Evolutionary conservation across 2,329 filamentous ascomycete genomes (phyloP).

Genomic region (Penicillium expansum): DNA sequence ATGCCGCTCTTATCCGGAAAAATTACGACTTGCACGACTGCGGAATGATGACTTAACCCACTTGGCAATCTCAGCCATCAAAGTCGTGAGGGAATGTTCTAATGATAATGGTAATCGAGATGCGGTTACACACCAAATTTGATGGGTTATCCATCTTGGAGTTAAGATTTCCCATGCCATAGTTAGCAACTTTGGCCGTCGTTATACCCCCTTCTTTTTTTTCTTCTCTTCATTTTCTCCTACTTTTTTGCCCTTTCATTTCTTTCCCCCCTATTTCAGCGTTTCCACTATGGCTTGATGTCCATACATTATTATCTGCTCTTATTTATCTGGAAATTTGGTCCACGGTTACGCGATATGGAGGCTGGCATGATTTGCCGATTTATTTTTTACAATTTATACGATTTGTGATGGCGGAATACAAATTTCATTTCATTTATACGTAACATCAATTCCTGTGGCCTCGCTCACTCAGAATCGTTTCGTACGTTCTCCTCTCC

Average conservation of each 20-base stretch:
- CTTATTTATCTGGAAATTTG: conserved; percentile 1
- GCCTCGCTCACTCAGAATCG: conserved; percentile 33
- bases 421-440: conserved; percentile 5
- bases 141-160: conserved; percentile 8
- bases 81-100: conserved; percentile 27
- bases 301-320: conserved; percentile 3
- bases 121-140: conserved; percentile 9
- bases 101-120: conserved; percentile 39
- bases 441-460: conserved; percentile 3
- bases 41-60: conserved; percentile 30
- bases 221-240: conserved; percentile 4
- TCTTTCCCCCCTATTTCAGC: neutral
- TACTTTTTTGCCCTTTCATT: conserved; percentile 5
- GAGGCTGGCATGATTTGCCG: conserved; percentile 1
- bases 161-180: conserved; percentile 13
- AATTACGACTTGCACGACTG: conserved; percentile 30
- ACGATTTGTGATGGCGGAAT: neutral
- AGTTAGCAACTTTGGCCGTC: conserved; percentile 8
- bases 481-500: conserved; percentile 58
- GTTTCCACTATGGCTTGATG: conserved; percentile 8
- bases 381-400: neutral
- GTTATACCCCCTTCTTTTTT: conserved; percentile 18
- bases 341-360: neutral
- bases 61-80: conserved; percentile 19
- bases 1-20: conserved; percentile 19